Evolutionary conservation across 768 basidiomycete genomes (phyloP), one percentile per base, ranked within the genome.

Genomic region (Sporobolomyces pararoseus): DNA sequence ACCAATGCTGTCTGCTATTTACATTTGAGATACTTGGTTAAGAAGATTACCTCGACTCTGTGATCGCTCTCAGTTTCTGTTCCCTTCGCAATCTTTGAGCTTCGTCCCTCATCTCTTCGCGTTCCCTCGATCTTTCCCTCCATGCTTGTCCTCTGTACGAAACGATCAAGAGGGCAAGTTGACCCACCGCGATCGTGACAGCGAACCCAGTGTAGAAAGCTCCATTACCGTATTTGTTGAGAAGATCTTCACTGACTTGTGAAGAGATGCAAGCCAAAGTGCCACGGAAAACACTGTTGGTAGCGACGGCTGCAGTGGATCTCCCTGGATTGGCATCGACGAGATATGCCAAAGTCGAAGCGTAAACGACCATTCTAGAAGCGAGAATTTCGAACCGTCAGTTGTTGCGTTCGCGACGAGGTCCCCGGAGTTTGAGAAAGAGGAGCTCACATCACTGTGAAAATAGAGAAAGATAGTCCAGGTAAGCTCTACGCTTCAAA

Each of bases 251-350:
- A 0, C 88, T 88, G 9, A 88, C 81, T 78, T 92, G 88, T 1
- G 85, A 85, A 2, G 86, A 85, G 23, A 88, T 76, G 77, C 68
- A 69, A 25, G 63, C 63, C 23, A 64, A 42, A 14, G 44, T 52
- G 34, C 58, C 64, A 62, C 91, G 84, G 78, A 88, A 88, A 35
- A 84, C 84, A 65, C 88, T 89, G 78, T 94, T 94, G 34, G 84
- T 80, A 0, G 91, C 90, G 12, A 82, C 74, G 1, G 89, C 90
- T 4, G 85, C 85, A 6, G 88, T 86, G 3, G 89, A 89, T 34
- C 89, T 84, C 13, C 91, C 92, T 9, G 83, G 82, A 77, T 94
- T 96, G 7, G 90, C 86, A 75, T 96, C 91, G 21, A 93, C 90
- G 39, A 93, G 82, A 75, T 92, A 94, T 0, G 91, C 88, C 35